Base-by-base conservation (phyloP, 2,329 filamentous ascomycete species). In the Pseudocercospora pini-densiflorae region DNA sequence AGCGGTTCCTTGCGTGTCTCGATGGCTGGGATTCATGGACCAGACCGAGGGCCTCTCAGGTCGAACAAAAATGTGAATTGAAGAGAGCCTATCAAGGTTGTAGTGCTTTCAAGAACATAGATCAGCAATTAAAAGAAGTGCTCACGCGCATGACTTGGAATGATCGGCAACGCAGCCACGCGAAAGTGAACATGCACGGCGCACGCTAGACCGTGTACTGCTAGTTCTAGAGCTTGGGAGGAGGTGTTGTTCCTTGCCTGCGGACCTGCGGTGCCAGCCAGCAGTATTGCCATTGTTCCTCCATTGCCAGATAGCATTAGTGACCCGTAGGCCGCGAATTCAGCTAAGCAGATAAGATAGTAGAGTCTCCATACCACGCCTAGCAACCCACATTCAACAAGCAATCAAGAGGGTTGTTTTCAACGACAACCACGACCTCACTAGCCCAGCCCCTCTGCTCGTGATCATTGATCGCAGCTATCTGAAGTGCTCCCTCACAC, bases 331-430 rank as follows among this genome's bases (percentile, higher is more conserved):
- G 45, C 45, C 47, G 47, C 40, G 47, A 27, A 53, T 23, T 5
- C 24, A 55, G 27, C 8, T 19, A 31, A 55, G 24, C 60, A 62
- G 64, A 66, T 66, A 66, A 66, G 54, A 54, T 29, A 58, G 40
- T 60, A 40, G 29, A 36, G 54, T 59, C 53, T 53, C 49, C 23
- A 45, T 59, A 58, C 40, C 57, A 19, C 23, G 19, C 23, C 21
- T 29, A 58, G 49, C 43, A 16, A n/a, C 16, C 36, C 45, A 19
- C n/a, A n/a, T 63, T 68, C 63, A 65, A 68, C 63, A 62, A 33
- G 54, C 45, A 23, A 33, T 45, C 53, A 29, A 31, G 21, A 6
- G 33, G 36, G 66, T 68, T 70, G 68, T 71, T 64, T 62, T 71
- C 69, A 70, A 71, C 69, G 62, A 63, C 66, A 65, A 58, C 66